These are phyloP conservation scores for Polygonum aviculare DNA, from an alignment of 148 eudicot species.

Conservation along the genomic window DNA sequence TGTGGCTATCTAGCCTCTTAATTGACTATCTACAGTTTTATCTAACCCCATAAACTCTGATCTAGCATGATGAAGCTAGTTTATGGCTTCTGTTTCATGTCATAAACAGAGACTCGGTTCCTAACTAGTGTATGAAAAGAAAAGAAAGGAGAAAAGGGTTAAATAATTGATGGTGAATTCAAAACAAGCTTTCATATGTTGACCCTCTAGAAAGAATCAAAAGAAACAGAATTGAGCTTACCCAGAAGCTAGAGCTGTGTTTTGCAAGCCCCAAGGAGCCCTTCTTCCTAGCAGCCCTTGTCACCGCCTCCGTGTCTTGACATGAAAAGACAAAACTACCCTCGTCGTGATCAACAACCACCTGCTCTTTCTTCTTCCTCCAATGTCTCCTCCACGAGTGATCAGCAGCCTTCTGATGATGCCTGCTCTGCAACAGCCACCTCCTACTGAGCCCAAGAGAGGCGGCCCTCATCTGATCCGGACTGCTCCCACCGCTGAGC, in stretches of 20 bases:
- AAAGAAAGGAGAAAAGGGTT: background rate
- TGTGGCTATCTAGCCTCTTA: background rate
- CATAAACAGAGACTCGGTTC: too few relatives aligned
- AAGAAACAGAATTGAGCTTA: slow-evolving; percentile 13
- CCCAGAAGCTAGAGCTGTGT: slow-evolving; percentile 57
- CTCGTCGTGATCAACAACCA: slow-evolving; percentile 17
- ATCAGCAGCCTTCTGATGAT: background rate
- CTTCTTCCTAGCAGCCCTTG: slow-evolving; percentile 26
- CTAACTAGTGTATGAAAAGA: too few relatives aligned
- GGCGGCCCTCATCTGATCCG: background rate
- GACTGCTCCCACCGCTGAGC: background rate
- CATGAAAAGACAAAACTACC: slow-evolving; percentile 31
- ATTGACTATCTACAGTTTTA: too few relatives aligned
- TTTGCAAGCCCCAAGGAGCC: slow-evolving; percentile 27
- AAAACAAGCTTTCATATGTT: background rate
- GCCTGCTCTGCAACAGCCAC: background rate
- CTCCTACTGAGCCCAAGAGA: slow-evolving; percentile 12
- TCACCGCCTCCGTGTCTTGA: background rate
- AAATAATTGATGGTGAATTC: background rate
- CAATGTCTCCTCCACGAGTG: background rate
- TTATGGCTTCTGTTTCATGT: too few relatives aligned
- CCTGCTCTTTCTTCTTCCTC: slow-evolving; percentile 13
- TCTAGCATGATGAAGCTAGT: too few relatives aligned
- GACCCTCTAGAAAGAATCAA: slow-evolving; percentile 5
- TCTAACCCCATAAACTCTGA: too few relatives aligned